Evolutionary conservation across 139 green algal genomes (phyloP).

Genomic region (Tetraselmis chui): DNA sequence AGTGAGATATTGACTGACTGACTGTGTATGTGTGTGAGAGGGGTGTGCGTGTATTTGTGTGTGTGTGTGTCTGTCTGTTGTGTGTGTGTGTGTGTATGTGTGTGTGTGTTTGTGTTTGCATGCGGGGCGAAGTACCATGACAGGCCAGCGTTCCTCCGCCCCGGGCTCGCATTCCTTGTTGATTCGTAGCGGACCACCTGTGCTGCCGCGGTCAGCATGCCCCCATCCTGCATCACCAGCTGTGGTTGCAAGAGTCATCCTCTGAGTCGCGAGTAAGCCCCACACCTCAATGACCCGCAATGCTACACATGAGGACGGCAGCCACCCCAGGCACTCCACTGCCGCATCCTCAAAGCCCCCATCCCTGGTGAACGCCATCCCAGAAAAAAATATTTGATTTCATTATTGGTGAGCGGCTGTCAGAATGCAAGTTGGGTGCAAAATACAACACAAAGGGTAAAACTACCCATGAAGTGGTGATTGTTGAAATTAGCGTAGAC

Average conservation of each 20-base stretch:
- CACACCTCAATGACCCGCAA: background rate
- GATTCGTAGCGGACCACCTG: background rate
- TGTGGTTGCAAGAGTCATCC: background rate
- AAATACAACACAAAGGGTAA: no score
- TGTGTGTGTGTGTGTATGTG: no score
- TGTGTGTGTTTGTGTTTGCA: no score
- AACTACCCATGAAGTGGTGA: no score
- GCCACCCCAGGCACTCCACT: background rate
- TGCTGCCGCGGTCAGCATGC: background rate
- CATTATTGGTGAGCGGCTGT: no score
- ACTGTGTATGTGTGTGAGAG: no score
- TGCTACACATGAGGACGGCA: background rate
- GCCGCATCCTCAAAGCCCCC: background rate
- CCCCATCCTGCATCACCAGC: background rate
- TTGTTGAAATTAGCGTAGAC: no score
- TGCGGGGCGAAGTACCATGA: no score
- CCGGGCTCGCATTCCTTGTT: background rate
- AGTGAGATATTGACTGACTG: no score
- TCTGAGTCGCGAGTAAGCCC: background rate
- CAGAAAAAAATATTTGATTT: constrained; percentile 1
- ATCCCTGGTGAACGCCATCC: background rate
- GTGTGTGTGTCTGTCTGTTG: no score
- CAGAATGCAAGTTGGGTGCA: no score
- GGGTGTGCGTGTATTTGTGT: no score
- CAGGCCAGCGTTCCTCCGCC: background rate